Percentiles rank a stretch among this genome's conserved stretches.
Conservation (phyloP, 257 asterid genomes). For the Jacaranda mimosifolia region DNA sequence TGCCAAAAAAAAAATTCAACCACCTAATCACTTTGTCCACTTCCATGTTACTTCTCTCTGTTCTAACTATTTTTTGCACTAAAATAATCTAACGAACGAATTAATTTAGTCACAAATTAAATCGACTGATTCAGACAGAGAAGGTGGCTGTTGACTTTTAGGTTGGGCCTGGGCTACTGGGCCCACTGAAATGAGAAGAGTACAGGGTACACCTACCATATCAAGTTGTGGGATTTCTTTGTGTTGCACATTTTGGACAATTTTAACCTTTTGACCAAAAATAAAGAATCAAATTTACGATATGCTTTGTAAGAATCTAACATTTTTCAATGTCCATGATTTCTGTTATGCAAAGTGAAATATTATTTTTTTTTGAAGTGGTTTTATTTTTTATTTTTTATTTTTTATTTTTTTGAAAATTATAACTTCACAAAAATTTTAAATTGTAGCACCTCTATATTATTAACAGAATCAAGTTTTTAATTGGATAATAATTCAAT, state of each 20-base stretch:
- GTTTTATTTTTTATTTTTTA: too few relatives aligned
- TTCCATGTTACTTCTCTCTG: slow-evolving; percentile 18
- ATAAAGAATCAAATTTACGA: too few relatives aligned
- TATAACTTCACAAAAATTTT: too few relatives aligned
- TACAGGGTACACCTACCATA: not conserved
- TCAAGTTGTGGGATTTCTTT: not conserved
- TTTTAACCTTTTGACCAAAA: slow-evolving; percentile 22
- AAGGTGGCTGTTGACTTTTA: slow-evolving; percentile 45
- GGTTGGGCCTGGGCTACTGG: slow-evolving; percentile 12
- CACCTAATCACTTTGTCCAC: slow-evolving; percentile 39
- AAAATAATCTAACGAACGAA: slow-evolving; percentile 9
- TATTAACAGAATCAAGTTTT: too few relatives aligned
- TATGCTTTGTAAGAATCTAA: too few relatives aligned
- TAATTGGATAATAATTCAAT: too few relatives aligned
- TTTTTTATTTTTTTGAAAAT: too few relatives aligned
- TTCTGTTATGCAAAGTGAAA: too few relatives aligned
- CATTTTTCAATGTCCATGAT: too few relatives aligned
- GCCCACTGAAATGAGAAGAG: not conserved
- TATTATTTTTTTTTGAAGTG: too few relatives aligned
- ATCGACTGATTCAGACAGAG: slow-evolving; percentile 33
- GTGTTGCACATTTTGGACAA: slow-evolving; percentile 20
- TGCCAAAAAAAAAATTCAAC: slow-evolving; percentile 20
- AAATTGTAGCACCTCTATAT: too few relatives aligned
- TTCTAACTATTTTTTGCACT: slow-evolving; percentile 22
- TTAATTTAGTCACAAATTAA: slow-evolving; percentile 22